Evolutionary conservation across 305 asterid genomes (phyloP).

Genomic region (Nicotiana rustica): DNA sequence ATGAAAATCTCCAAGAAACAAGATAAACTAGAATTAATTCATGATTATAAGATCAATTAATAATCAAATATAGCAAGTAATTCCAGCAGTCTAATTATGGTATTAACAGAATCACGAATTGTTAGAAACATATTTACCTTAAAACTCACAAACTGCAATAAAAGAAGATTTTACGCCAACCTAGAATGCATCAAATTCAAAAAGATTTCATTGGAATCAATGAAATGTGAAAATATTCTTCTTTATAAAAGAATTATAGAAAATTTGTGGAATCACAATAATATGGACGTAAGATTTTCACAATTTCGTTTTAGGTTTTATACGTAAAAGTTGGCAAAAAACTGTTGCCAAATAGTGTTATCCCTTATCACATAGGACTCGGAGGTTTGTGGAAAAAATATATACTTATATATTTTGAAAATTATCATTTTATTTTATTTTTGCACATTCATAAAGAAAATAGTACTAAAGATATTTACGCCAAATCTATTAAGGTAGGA

Average conservation of each 20-base stretch:
- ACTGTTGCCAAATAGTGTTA: too few relatives aligned
- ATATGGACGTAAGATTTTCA: too few relatives aligned
- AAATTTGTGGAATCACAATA: not conserved
- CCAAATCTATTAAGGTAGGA: too few relatives aligned
- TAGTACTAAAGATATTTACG: too few relatives aligned
- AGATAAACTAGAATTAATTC: not conserved
- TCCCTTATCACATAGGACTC: too few relatives aligned
- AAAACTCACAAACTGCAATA: not conserved
- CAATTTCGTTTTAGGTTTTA: not conserved
- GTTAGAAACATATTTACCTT: not conserved
- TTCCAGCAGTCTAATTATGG: not conserved
- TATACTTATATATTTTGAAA: too few relatives aligned
- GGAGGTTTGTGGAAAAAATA: too few relatives aligned
- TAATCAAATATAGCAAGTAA: not conserved
- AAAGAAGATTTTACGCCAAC: not conserved
- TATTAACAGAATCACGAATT: not conserved
- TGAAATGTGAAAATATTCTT: not conserved
- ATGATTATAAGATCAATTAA: not conserved
- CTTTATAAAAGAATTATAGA: not conserved
- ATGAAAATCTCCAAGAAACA: conserved; percentile 3
- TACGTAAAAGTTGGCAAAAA: too few relatives aligned
- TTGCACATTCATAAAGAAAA: too few relatives aligned
- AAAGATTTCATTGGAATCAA: not conserved
- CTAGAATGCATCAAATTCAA: not conserved
- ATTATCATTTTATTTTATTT: too few relatives aligned